Evolutionary conservation across 106 monocot species (phyloP), one percentile per base, ranked within the genome.

Genomic region (Dioscorea zingiberensis): DNA sequence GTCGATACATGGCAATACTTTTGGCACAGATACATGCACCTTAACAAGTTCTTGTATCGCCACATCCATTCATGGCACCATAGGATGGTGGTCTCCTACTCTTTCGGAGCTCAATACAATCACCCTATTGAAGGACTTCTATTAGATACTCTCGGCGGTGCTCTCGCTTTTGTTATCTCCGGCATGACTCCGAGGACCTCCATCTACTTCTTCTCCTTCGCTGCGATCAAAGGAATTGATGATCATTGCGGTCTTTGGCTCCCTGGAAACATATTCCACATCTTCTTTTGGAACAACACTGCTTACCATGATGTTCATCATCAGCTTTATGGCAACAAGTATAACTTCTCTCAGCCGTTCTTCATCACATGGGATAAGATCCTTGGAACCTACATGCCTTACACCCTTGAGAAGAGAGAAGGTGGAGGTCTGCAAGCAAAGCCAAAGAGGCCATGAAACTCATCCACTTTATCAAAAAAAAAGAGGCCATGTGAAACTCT

Each of bases 21-120:
- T n/a, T n/a, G n/a, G n/a, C n/a, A n/a, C n/a, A n/a, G n/a, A n/a
- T n/a, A n/a, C 73, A 83, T 83, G 78, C 83, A 83, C 71, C 12
- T 48, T 12, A 78, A 71, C 66, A 69, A 32, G 60, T 75, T 70
- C 63, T 47, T 83, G 44, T 83, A 74, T 67, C 60, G 62, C 11
- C 74, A 63, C 21, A 19, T 83, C 13, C 83, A 83, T 45, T 75
- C 78, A 2, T 71, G 78, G 83, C 73, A 83, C 58, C 83, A 83
- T 74, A 58, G 70, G 2, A 38, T 83, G 1, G 78, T 70, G 0
- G 83, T 78, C n/a, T 77, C 83, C 22, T 83, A 83, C 58, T 32
- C 83, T 17, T 78, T 67, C 19, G 78, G 78, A 1, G 66, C 78
- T 74, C 63, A n/a, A n/a, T n/a, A n/a, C n/a, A n/a, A n/a, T n/a